phyloP scores from a whole-genome alignment of 2,329 filamentous ascomycete species.

The Domatiomyces catenatus region DNA sequence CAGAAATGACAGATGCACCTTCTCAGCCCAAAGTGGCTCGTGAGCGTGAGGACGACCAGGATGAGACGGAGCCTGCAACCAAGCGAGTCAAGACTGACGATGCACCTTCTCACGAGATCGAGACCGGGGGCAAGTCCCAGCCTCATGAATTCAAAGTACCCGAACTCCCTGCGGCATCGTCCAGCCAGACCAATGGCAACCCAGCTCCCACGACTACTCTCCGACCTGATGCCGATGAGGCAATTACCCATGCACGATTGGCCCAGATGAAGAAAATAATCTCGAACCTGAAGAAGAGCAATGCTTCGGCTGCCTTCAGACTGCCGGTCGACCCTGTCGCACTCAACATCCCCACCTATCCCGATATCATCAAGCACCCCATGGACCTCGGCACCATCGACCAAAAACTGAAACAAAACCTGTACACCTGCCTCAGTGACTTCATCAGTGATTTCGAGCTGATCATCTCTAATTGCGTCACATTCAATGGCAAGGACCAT shows the following conservation, averaged over 20 bases:
- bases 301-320: conserved; percentile 60
- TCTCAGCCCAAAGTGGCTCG: conserved; percentile 48
- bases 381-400: conserved; percentile 81
- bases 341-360: conserved; percentile 60
- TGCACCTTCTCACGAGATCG: conserved; percentile 21
- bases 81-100: conserved; percentile 62
- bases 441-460: conserved; percentile 61
- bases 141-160: conserved; percentile 28
- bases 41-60: conserved; percentile 58
- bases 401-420: conserved; percentile 53
- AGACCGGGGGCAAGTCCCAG: not conserved
- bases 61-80: conserved; percentile 47
- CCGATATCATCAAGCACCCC: conserved; percentile 55
- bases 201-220: conserved; percentile 3
- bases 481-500: conserved; percentile 72
- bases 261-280: conserved; percentile 17
- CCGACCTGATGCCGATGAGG: conserved; percentile 9
- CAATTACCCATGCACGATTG: conserved; percentile 11
- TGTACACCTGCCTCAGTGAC: conserved; percentile 55
- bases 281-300: conserved; percentile 58
- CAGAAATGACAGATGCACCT: conserved; percentile 41
- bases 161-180: conserved; percentile 24
- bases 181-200: conserved; percentile 16
- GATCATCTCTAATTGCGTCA: conserved; percentile 61
- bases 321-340: conserved; percentile 63